Base-by-base conservation (phyloP, 2,329 filamentous ascomycete genomes). In the Xylaria sp. region DNA sequence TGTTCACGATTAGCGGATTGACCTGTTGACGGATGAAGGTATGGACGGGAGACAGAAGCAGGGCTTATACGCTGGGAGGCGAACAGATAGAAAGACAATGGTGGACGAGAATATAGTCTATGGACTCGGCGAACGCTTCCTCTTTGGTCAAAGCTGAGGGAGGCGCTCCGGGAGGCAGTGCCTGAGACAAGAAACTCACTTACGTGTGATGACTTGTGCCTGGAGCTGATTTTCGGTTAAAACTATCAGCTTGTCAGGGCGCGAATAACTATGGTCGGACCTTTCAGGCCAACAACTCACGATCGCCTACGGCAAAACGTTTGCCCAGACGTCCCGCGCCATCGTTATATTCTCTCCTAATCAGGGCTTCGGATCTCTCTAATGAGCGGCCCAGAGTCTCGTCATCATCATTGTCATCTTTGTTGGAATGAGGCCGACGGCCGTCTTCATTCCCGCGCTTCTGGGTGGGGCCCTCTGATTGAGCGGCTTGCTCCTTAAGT, bases 211-310 rank as follows among this genome's bases (percentile, higher is more conserved):
- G 58, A 81, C 76, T 58, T 80, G 78, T 10, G 74, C 74, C 70
- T 81, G 79, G 30, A 81, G 75, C 60, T 78, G 76, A 63, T 75
- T 79, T 63, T 80, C 78, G 1, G 79, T 75, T 28, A 78, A 67
- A 41, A 74, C 75, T 69, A 15, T 5, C 30, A 12, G 36, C 30
- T 9, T 2, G 30, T 60, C 34, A 60, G 39, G 23, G 7, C 9
- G 28, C 15, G 5, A 25, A 57, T 23, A 48, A 23, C 13, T 32
- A 39, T 4, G 10, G 18, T 15, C 18, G n/a, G 34, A 55, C 6
- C n/a, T 18, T 48, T 25, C 6, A 18, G 50, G 9, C 45, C 15
- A 43, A 61, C 15, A 43, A 61, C 66, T 56, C 36, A 70, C 69
- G 62, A 68, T 81, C 79, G 18, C 80, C 80, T 15, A 77, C 65